Evolutionary conservation across 106 monocot genomes (phyloP), one percentile per base, ranked within the genome.

Genomic region (Allium cepa): DNA sequence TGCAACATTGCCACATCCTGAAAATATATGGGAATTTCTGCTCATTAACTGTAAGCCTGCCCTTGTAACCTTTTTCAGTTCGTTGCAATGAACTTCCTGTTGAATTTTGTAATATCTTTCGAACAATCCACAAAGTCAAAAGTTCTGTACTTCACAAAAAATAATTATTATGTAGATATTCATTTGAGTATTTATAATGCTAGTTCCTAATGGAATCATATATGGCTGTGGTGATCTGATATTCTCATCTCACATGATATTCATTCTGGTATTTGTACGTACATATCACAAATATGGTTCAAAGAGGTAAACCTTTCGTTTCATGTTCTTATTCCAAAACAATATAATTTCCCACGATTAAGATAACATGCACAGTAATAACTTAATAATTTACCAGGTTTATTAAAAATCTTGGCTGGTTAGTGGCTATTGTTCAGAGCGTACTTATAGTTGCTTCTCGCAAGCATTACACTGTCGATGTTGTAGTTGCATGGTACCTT

Each of bases 241-340:
- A 66, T 94, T 94, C 83, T 94, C 94, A 53, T 94, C 94, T 14
- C 94, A 94, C 75, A 95, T 95, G 94, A 95, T 95, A 71, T 95
- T 95, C 66, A 85, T 85, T 27, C 70, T 95, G 61, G 91, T 95
- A 46, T 94, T 95, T 76, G 94, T 95, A 53, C 79, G 62, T 17
- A 88, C 91, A 26, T 95, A 91, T 59, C 79, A 81, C n/a, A 95
- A 91, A 68, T 95, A 91, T 76, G 94, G 94, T 3, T 83, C 85
- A 17, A 95, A 83, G 51, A 91, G 91, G 94, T 91, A 75, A 47
- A 71, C 17, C 7, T 12, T 55, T 55, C 53, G 11, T 55, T 55
- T 12, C 53, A 11, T 6, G 15, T 55, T 55, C 53, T 15, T 6
- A 11, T 55, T 55, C 53, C 36, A 36, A 36, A 36, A 36, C 36